Conservation (phyloP, 495 filamentous ascomycete species). For the Saxophila tyrrhenica region DNA sequence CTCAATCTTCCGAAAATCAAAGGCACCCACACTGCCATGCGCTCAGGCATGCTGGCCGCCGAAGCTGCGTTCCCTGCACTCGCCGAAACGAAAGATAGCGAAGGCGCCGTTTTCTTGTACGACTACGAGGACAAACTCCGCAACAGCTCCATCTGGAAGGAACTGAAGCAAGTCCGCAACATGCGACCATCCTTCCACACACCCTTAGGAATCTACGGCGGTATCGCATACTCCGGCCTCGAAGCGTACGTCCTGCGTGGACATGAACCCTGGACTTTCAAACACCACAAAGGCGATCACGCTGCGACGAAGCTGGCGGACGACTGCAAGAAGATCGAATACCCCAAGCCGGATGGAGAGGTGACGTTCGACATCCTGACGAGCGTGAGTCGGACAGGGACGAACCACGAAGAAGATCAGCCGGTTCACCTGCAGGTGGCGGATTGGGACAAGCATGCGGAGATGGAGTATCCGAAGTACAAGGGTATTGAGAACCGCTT, state of each 20-base stretch:
- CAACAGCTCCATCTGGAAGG: slow-evolving; percentile 79
- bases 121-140: slow-evolving; percentile 90
- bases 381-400: slow-evolving; percentile 83
- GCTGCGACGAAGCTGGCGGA: slow-evolving; percentile 72
- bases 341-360: slow-evolving; percentile 90
- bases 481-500: slow-evolving; percentile 96
- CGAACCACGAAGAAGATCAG: slow-evolving; percentile 98
- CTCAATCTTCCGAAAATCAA: slow-evolving; percentile 98
- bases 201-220: slow-evolving; percentile 74
- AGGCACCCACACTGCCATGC: slow-evolving; percentile 96
- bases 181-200: slow-evolving; percentile 90
- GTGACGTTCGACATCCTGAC: slow-evolving; percentile 94
- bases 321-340: slow-evolving; percentile 77
- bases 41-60: slow-evolving; percentile 90
- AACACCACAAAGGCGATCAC: slow-evolving; percentile 63
- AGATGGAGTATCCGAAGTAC: slow-evolving; percentile 71
- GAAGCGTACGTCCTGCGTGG: slow-evolving; percentile 84
- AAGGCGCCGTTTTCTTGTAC: slow-evolving; percentile 76
- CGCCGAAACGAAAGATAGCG: slow-evolving; percentile 35
- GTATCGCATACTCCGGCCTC: slow-evolving; percentile 83
- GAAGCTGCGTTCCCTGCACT: slow-evolving; percentile 77
- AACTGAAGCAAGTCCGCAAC: slow-evolving; percentile 90
- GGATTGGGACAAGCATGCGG: slow-evolving; percentile 85
- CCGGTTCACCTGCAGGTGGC: slow-evolving; percentile 88
- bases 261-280: slow-evolving; percentile 82